These are phyloP conservation scores for Candida oleophila DNA, from an alignment of 805 yeast species.

Conservation along the genomic window DNA sequence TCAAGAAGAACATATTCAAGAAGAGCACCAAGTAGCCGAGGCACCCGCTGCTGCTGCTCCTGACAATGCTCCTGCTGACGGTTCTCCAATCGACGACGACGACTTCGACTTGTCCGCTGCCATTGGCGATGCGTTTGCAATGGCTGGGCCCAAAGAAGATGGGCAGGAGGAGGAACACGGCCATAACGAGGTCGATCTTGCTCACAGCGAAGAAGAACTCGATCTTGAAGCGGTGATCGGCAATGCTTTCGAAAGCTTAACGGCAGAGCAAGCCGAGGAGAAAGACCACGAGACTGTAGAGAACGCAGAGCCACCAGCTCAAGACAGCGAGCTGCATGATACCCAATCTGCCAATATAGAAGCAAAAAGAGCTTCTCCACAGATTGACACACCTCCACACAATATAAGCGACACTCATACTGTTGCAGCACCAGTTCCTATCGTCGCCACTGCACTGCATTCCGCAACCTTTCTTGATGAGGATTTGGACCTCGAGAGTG, in stretches of 20 bases:
- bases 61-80: not conserved
- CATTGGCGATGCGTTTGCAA: constrained; percentile 12
- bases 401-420: too few species aligned
- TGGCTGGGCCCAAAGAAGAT: not conserved
- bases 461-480: constrained; percentile 3
- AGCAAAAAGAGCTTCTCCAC: too few species aligned
- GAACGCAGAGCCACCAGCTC: not conserved
- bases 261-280: constrained; percentile 1
- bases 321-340: not conserved
- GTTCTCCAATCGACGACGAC: constrained; percentile 2
- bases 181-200: not conserved
- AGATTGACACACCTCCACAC: too few species aligned
- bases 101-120: constrained; percentile 15
- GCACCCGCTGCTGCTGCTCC: not conserved
- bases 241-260: constrained; percentile 8
- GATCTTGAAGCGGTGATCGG: constrained; percentile 15
- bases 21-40: not conserved
- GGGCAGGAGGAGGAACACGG: not conserved
- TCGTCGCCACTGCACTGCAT: not conserved
- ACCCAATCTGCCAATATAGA: too few species aligned
- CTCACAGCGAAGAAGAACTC: constrained; percentile 5
- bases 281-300: not conserved
- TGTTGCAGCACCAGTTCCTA: not conserved
- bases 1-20: not conserved
- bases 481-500: constrained; percentile 13